Conservation (phyloP, 306 rosid genomes). For the Sindora glabra region DNA sequence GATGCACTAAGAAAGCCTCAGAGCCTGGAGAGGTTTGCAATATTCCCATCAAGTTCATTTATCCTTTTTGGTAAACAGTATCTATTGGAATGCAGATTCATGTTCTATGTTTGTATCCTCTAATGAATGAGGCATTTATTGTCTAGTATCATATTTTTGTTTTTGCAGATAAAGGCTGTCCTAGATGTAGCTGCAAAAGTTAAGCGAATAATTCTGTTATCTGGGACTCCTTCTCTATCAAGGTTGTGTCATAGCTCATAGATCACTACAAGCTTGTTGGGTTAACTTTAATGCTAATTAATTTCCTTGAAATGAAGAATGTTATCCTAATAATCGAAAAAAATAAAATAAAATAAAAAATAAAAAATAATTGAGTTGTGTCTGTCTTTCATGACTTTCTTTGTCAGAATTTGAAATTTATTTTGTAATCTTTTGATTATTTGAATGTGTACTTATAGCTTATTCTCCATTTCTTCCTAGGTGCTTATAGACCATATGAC, state of each 20-base stretch:
- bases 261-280: slow-evolving; percentile 17
- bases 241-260: slow-evolving; percentile 65
- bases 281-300: background rate
- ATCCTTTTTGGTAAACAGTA: no score
- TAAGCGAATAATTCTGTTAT: slow-evolving; percentile 63
- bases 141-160: slow-evolving; percentile 8
- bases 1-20: slow-evolving; percentile 66
- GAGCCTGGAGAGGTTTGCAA: slow-evolving; percentile 78
- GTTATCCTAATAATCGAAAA: background rate
- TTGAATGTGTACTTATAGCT: slow-evolving; percentile 29
- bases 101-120: slow-evolving; percentile 2
- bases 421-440: slow-evolving; percentile 1
- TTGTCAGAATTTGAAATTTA: no score
- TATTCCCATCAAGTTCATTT: background rate
- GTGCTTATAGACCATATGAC: slow-evolving; percentile 82
- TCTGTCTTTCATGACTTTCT: background rate
- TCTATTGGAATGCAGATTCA: background rate
- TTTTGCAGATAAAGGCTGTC: slow-evolving; percentile 65
- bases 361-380: slow-evolving; percentile 9
- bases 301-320: slow-evolving; percentile 11
- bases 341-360: no score
- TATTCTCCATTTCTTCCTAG: slow-evolving; percentile 66
- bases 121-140: background rate
- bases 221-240: slow-evolving; percentile 95
- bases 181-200: slow-evolving; percentile 79